Evolutionary conservation across 495 filamentous ascomycete genomes (phyloP), one percentile per base, ranked within the genome.

Genomic region (Aspergillus campestris): DNA sequence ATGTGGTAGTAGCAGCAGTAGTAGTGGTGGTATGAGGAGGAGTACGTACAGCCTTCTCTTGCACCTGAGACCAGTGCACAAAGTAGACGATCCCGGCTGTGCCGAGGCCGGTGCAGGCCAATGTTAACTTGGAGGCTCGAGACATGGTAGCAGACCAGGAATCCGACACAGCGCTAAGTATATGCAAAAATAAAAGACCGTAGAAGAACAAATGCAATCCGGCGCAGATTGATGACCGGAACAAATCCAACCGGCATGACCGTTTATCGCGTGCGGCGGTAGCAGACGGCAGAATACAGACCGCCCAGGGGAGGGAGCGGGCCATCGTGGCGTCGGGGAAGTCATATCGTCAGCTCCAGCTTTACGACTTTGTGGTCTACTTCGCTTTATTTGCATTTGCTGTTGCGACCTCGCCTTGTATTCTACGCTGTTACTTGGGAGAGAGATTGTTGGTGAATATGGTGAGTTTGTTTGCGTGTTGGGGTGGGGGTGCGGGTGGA

Each of bases 51-150:
- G 80, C 79, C 75, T 87, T 85, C 61, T 98, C 92, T n/a, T 75
- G 66, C 51, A 82, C 78, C 64, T 98, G 92, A 47, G 84, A 72
- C 66, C 81, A 86, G 61, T 98, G 94, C 42, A 98, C 92, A 61
- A 94, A 85, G 42, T 80, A 73, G 47, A 96, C 77, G 33, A 89
- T 91, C 37, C 77, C 74, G 13, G 79, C 73, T 10, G 90, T 87
- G 48, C 84, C 81, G 40, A 87, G 69, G 15, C 83, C 81, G 0
- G 90, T 96, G 30, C 74, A 75, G 27, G 80, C 73, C 11, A 99
- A 75, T 8, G 92, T 96, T 50, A 88, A 59, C 59, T 95, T 95
- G 1, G 92, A 83, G 39, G 88, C 85, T 48, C 77, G 81, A 45
- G 92, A 97, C 94, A 98, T 98, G 15, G 34, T 38, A 10, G 10